Conservation (phyloP, 1,284 basidiomycete genomes). For the Cystobasidium sp. region DNA sequence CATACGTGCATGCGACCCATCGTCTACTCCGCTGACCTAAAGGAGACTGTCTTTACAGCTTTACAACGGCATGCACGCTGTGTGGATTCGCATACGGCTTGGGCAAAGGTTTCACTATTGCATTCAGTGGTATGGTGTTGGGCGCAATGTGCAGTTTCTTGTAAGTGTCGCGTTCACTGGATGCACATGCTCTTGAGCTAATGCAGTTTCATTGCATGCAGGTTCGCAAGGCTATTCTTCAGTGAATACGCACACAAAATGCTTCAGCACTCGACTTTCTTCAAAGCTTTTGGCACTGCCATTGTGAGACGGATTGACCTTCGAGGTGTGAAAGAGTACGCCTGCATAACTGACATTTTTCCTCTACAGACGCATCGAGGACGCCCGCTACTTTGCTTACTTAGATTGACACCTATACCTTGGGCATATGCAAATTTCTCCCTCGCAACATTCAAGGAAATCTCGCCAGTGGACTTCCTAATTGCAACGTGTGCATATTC, state of each 20-base stretch:
- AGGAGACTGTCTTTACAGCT: neutral
- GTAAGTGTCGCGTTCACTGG: slow-evolving; percentile 64
- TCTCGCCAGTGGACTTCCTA: slow-evolving; percentile 73
- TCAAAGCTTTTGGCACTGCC: slow-evolving; percentile 44
- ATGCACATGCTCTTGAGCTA: slow-evolving; percentile 64
- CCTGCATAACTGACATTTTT: slow-evolving; percentile 66
- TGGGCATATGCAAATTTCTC: slow-evolving; percentile 71
- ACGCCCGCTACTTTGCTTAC: slow-evolving; percentile 74
- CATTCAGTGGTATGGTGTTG: slow-evolving; percentile 66
- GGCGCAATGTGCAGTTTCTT: slow-evolving; percentile 73
- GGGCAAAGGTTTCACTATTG: slow-evolving; percentile 68
- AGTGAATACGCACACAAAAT: slow-evolving; percentile 25
- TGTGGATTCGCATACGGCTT: slow-evolving; percentile 82
- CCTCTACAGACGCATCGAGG: slow-evolving; percentile 64
- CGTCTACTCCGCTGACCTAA: neutral
- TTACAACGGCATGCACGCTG: slow-evolving; percentile 60
- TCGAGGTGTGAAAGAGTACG: slow-evolving; percentile 72
- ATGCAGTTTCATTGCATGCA: slow-evolving; percentile 61
- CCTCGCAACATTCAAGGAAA: slow-evolving; percentile 75
- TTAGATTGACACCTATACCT: slow-evolving; percentile 78
- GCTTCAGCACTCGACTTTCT: slow-evolving; percentile 44
- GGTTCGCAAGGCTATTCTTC: slow-evolving; percentile 28
- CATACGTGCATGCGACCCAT: too few species aligned
- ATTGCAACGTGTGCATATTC: slow-evolving; percentile 66
- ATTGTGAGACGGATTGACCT: slow-evolving; percentile 8